Percentiles rank a stretch among this genome's conserved stretches.
Evolutionary conservation across 768 basidiomycete species (phyloP).

Genomic region (Agrocybe praecox): DNA sequence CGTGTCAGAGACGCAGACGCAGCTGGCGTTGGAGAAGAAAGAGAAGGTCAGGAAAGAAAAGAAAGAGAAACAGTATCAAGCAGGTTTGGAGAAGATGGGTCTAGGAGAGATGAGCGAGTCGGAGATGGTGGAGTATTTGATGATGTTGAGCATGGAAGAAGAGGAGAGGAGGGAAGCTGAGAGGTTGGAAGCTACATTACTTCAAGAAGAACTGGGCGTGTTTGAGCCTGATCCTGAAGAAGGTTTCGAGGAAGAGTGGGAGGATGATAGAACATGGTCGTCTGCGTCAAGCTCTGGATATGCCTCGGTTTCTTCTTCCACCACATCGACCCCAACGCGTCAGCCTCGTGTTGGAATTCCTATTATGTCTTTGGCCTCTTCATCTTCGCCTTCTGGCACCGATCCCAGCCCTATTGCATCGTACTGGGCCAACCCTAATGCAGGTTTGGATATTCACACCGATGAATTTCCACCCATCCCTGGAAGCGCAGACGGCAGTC

Average conservation of each 20-base stretch:
- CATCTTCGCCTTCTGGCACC: background rate
- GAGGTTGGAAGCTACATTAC: conserved; percentile 6
- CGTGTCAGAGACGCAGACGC: background rate
- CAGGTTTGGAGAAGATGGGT: conserved; percentile 62
- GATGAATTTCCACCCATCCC: conserved; percentile 21
- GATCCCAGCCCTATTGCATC: conserved; percentile 6
- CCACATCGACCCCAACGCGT: background rate
- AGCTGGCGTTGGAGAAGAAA: background rate
- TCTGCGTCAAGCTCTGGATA: background rate
- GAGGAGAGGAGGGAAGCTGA: conserved; percentile 29
- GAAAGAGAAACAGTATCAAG: conserved; percentile 55
- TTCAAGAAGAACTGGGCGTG: conserved; percentile 50
- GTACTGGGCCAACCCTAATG: background rate
- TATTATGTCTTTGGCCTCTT: conserved; percentile 12
- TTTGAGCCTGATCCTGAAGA: conserved; percentile 62
- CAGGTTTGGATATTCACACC: conserved; percentile 8
- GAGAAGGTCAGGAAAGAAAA: background rate
- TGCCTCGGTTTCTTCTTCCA: conserved; percentile 19
- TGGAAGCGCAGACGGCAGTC: conserved; percentile 4
- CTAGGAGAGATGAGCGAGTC: conserved; percentile 51
- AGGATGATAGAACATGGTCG: background rate
- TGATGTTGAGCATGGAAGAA: conserved; percentile 88
- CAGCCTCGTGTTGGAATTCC: background rate
- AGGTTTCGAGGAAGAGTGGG: conserved; percentile 27
- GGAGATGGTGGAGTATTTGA: conserved; percentile 76